Evolutionary conservation across 306 rosid species (phyloP).

Genomic region (Cucumis sativus): Cucumber_9930_V3 NC_026657.2:24824501-24825000

Average conservation of each 20-base stretch:
- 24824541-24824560: background rate
- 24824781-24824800: background rate
- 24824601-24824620: background rate
- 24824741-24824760: background rate
- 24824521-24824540: background rate
- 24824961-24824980: slow-evolving; percentile 34
- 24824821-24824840: background rate
- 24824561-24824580: background rate
- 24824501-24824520: slow-evolving; percentile 1
- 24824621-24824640: background rate
- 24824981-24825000: slow-evolving; percentile 48
- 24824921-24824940: background rate
- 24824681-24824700: background rate
- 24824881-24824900: slow-evolving; percentile 4
- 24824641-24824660: background rate
- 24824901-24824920: background rate
- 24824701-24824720: background rate
- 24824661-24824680: background rate
- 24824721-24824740: background rate
- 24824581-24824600: background rate
- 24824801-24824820: slow-evolving; percentile 3
- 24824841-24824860: background rate
- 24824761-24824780: slow-evolving; percentile 14
- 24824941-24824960: background rate
- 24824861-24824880: background rate